Evolutionary conservation across 495 filamentous ascomycete genomes (phyloP).

Genomic region (Saxispiralis lemnorum): DNA sequence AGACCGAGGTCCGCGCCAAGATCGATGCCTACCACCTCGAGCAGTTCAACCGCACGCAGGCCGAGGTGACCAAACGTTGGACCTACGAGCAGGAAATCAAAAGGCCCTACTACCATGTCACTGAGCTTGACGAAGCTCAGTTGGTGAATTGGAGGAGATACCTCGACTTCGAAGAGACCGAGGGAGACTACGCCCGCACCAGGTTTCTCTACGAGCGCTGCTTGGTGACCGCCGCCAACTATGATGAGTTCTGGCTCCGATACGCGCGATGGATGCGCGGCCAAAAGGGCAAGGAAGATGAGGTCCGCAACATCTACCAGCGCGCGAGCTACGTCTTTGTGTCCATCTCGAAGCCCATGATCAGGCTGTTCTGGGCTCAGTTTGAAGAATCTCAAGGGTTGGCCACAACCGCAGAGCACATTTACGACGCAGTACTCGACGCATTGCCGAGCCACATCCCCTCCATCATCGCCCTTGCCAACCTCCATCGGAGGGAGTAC

Average conservation of each 20-base stretch:
- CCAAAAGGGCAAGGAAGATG: conserved; percentile 66
- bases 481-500: conserved; percentile 64
- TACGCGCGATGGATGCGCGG: conserved; percentile 95
- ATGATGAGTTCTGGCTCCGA: conserved; percentile 94
- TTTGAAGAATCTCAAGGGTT: conserved; percentile 77
- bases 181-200: conserved; percentile 57
- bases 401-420: conserved; percentile 59
- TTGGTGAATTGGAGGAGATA: conserved; percentile 92
- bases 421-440: conserved; percentile 64
- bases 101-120: conserved; percentile 93
- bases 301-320: conserved; percentile 85
- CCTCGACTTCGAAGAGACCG: conserved; percentile 84
- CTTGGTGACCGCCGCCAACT: conserved; percentile 78
- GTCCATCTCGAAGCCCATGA: conserved; percentile 60
- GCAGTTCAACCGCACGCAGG: conserved; percentile 64
- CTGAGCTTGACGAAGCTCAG: conserved; percentile 71
- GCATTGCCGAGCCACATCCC: conserved; percentile 60
- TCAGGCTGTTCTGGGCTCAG: conserved; percentile 79
- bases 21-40: conserved; percentile 69
- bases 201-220: conserved; percentile 86
- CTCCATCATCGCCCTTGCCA: conserved; percentile 75
- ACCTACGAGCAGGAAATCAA: conserved; percentile 90
- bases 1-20: conserved; percentile 61
- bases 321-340: conserved; percentile 69
- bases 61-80: conserved; percentile 86